Percentiles rank a stretch among this genome's conserved stretches.
These are phyloP conservation scores for Coemansia sp. DNA, from an alignment of 371 early-diverging fungal species.

Conservation along the genomic window DNA sequence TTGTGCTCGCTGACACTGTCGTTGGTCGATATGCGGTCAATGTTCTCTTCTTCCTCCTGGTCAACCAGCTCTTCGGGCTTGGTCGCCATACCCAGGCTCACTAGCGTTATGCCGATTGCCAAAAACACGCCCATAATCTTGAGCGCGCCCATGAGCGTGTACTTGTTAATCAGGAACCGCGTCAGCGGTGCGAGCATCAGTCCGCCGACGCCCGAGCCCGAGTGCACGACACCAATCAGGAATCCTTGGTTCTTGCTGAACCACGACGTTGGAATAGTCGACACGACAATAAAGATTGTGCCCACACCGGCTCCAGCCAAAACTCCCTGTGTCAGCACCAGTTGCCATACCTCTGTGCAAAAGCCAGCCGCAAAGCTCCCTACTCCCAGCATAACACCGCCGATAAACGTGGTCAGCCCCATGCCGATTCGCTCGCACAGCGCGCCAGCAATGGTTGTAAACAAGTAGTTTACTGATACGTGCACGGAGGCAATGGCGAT, in stretches of 20 bases:
- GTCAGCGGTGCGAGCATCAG: slow-evolving; percentile 53
- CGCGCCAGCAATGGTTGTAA: slow-evolving; percentile 43
- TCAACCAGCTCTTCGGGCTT: slow-evolving; percentile 48
- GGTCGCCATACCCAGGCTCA: slow-evolving; percentile 42
- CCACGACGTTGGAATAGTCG: slow-evolving; percentile 54
- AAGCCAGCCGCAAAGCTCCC: slow-evolving; percentile 41
- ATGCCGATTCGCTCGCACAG: slow-evolving; percentile 46
- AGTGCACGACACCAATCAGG: slow-evolving; percentile 56
- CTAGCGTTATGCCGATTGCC: slow-evolving; percentile 27
- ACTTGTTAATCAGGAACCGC: slow-evolving; percentile 43
- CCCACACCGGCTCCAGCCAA: slow-evolving; percentile 47
- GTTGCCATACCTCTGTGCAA: slow-evolving; percentile 50
- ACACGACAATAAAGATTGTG: slow-evolving; percentile 53
- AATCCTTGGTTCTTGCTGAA: slow-evolving; percentile 55
- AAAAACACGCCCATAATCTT: slow-evolving; percentile 47
- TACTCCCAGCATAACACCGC: slow-evolving; percentile 28
- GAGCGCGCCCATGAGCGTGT: slow-evolving; percentile 42
- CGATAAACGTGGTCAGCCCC: slow-evolving; percentile 46
- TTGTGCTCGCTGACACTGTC: slow-evolving; percentile 44
- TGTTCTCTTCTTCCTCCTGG: slow-evolving; percentile 41
- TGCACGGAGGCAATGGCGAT: slow-evolving; percentile 46
- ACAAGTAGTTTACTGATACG: slow-evolving; percentile 39
- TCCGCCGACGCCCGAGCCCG: slow-evolving; percentile 60
- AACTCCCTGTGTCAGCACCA: slow-evolving; percentile 40
- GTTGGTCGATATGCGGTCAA: slow-evolving; percentile 30